These are phyloP conservation scores for Diaporthe ampelina DNA, from an alignment of 2,329 filamentous ascomycete species.

Conservation along the genomic window DNA sequence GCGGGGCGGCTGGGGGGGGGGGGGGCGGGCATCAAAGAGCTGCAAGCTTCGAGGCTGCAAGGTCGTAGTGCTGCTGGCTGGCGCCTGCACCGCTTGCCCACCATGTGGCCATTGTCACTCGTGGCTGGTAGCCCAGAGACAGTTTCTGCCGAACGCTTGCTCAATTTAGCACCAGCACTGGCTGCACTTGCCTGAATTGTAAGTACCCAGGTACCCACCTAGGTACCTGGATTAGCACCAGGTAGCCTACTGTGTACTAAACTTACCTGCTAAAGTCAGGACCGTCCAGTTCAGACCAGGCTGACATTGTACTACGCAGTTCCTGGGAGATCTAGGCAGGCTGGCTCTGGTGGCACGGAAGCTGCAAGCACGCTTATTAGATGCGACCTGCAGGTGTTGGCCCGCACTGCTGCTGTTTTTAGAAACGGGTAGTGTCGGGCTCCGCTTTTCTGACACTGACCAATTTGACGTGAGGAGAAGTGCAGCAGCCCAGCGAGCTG, in stretches of 20 bases:
- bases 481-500: constrained; percentile 19
- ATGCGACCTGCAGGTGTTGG: constrained; percentile 25
- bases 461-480: constrained; percentile 31
- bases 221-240: too few relatives aligned
- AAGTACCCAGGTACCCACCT: not conserved
- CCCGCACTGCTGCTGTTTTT: constrained; percentile 25
- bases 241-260: not conserved
- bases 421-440: constrained; percentile 13
- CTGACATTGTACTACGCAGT: constrained; percentile 16
- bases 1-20: not conserved
- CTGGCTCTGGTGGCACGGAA: constrained; percentile 7
- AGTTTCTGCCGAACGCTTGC: too few relatives aligned
- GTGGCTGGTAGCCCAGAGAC: not conserved
- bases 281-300: not conserved
- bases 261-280: not conserved
- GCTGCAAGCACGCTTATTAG: constrained; percentile 25
- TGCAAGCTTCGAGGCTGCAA: constrained; percentile 15
- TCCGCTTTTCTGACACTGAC: constrained; percentile 34
- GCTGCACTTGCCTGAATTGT: not conserved
- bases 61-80: too few relatives aligned
- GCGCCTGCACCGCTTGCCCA: too few relatives aligned
- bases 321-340: not conserved
- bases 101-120: too few relatives aligned
- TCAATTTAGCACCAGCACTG: not conserved
- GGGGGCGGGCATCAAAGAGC: not conserved